Base-by-base conservation (phyloP, 78 protist genomes). In the Thecamonas trahens region DNA sequence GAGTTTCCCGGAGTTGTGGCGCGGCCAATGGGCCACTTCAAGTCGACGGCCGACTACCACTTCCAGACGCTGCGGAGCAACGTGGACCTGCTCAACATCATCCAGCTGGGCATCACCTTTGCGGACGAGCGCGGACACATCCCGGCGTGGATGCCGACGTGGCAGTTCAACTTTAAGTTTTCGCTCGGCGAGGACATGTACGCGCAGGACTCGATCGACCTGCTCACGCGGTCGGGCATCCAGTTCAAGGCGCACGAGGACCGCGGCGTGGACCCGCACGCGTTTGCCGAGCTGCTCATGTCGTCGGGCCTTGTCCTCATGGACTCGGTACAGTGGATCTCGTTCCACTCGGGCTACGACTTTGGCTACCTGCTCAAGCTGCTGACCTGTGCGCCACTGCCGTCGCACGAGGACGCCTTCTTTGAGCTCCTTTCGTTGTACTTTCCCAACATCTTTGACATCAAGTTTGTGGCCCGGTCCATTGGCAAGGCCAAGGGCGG, bases 141-240 rank as follows among this genome's bases (percentile, higher is more conserved):
- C 0, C 94, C 96, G 42, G 40, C 63, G 20, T 79, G 70, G n/a
- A 38, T 63, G 13, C 76, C 91, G 70, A 90, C 97, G 9, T 97
- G 98, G 98, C 99, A 97, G 80, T 95, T 97, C 71, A 92, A 97
- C 84, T 97, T 97, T 79, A 80, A 80, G 38, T 96, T 96, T 79
- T 80, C 63, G 24, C 38, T 77, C 17, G 54, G 28, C 58, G 79
- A 67, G 28, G 97, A 96, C 70, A 82, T 87, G 83, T 87, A 86
- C 70, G 97, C 97, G 34, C 85, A 85, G 68, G 98, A 95, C 76
- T 82, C 94, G 26, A 95, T 95, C 44, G 96, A 94, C 49, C 76
- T 95, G 34, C 83, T 97, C 31, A 62, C 77, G 22, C 60, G 83
- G 37, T 86, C 97, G 2, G 99, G 99, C 29, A 87, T 97, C 28